These are phyloP conservation scores for Laburnicola sp. DNA, from an alignment of 2,329 filamentous ascomycete species.

Conservation along the genomic window DNA sequence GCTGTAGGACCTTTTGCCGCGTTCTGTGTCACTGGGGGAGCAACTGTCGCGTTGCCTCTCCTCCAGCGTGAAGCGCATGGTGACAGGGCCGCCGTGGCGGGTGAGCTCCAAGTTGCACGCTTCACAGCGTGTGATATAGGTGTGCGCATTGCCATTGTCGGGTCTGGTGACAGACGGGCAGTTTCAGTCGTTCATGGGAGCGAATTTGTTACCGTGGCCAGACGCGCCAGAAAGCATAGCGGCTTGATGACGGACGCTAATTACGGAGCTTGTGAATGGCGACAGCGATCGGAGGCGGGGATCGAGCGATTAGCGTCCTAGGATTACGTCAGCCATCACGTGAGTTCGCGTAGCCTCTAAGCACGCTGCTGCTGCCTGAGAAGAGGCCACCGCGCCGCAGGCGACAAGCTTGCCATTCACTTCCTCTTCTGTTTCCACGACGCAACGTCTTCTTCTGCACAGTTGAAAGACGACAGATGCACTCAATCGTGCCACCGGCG, in stretches of 20 bases:
- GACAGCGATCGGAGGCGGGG: constrained; percentile 31
- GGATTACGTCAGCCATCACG: too few species aligned
- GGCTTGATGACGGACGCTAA: constrained; percentile 31
- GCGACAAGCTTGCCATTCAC: constrained; percentile 6
- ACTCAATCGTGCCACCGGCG: neutral
- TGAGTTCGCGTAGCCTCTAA: constrained; percentile 10
- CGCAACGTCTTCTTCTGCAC: neutral
- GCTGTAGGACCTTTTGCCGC: constrained; percentile 81
- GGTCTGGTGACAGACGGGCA: constrained; percentile 34
- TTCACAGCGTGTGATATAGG: constrained; percentile 38
- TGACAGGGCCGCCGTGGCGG: constrained; percentile 33
- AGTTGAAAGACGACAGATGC: neutral
- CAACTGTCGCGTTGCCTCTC: constrained; percentile 50
- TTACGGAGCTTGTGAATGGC: constrained; percentile 16
- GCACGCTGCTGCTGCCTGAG: constrained; percentile 33
- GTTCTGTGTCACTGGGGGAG: constrained; percentile 80
- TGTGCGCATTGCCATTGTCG: constrained; percentile 46
- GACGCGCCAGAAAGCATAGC: constrained; percentile 21
- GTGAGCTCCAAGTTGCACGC: constrained; percentile 34
- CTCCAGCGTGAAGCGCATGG: constrained; percentile 42
- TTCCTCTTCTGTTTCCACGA: neutral
- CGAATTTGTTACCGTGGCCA: constrained; percentile 18
- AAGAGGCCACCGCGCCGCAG: constrained; percentile 4
- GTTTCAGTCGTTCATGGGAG: constrained; percentile 12
- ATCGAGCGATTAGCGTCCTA: too few species aligned